These are phyloP conservation scores for Blastobotrys aristatus DNA, from an alignment of 1,139 yeast genomes.

Conservation along the genomic window DNA sequence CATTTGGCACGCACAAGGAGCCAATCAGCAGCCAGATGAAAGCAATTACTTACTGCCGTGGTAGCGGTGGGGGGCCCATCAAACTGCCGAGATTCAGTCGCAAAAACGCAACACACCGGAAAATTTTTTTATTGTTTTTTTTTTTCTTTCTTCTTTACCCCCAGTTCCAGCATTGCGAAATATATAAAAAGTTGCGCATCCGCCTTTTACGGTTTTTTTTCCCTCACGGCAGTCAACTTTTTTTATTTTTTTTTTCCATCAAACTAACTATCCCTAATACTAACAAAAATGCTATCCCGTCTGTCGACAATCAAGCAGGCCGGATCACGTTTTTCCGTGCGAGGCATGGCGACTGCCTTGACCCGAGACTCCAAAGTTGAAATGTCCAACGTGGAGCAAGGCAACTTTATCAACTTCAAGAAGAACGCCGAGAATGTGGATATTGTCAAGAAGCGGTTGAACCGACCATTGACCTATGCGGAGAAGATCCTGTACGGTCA, in stretches of 20 bases:
- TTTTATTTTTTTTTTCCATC: background rate
- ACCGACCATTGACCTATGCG: slow-evolving; percentile 94
- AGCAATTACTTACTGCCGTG: too few relatives aligned
- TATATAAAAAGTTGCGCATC: background rate
- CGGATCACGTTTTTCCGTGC: slow-evolving; percentile 10
- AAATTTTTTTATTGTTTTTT: slow-evolving; percentile 4
- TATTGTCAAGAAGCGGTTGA: slow-evolving; percentile 79
- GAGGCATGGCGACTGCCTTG: slow-evolving; percentile 44
- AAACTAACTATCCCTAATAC: slow-evolving; percentile 2
- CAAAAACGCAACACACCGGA: background rate
- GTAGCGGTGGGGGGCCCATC: too few relatives aligned
- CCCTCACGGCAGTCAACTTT: background rate
- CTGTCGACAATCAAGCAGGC: slow-evolving; percentile 17
- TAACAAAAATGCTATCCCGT: slow-evolving; percentile 18
- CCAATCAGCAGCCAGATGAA: too few relatives aligned
- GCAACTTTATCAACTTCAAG: slow-evolving; percentile 56
- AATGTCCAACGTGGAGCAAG: slow-evolving; percentile 84
- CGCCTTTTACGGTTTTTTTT: background rate
- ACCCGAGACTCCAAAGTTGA: slow-evolving; percentile 89
- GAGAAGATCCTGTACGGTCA: slow-evolving; percentile 96
- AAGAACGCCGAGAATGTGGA: slow-evolving; percentile 64
- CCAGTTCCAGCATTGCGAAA: background rate
- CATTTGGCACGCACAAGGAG: too few relatives aligned
- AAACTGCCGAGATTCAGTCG: background rate
- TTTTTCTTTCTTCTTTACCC: slow-evolving; percentile 4